A percentile compares a stretch with the other conserved stretches of the same genome.
Conservation (phyloP, 2,329 filamentous ascomycete genomes). For the Talaromyces islandicus region DNA sequence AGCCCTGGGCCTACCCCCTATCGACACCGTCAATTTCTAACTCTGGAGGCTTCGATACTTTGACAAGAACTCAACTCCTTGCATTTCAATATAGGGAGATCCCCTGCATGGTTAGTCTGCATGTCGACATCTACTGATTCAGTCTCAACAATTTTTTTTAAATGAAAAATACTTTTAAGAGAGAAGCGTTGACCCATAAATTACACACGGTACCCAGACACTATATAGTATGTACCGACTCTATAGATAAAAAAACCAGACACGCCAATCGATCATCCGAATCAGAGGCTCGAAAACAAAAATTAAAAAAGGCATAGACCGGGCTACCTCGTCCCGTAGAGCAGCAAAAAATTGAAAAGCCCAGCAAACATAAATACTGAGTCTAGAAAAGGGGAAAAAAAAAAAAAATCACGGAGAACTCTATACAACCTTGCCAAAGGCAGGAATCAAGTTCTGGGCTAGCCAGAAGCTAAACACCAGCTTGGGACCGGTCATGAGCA, state of each 20-base stretch:
- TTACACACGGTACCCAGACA: background rate
- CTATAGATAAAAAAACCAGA: constrained; percentile 12
- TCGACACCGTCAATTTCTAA: too few relatives aligned
- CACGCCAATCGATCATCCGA: background rate
- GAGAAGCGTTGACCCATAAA: background rate
- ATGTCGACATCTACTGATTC: background rate
- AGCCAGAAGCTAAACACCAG: constrained; percentile 99
- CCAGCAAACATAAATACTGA: background rate
- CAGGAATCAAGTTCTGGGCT: constrained; percentile 93
- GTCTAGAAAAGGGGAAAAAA: background rate
- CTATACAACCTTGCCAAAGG: constrained; percentile 67
- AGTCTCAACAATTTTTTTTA: background rate
- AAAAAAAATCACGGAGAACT: background rate
- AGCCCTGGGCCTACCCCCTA: too few relatives aligned
- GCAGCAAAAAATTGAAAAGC: background rate
- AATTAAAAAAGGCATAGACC: background rate
- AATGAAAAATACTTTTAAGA: background rate
- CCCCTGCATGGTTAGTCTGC: background rate
- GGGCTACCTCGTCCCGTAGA: background rate
- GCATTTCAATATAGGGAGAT: too few relatives aligned
- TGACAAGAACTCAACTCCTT: too few relatives aligned
- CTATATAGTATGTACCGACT: constrained; percentile 10
- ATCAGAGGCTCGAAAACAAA: constrained; percentile 2
- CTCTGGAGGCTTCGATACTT: too few relatives aligned
- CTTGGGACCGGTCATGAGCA: constrained; percentile 98